These are phyloP conservation scores for Kwoniella newhampshirensis DNA, from an alignment of 768 basidiomycete genomes.

Conservation along the genomic window DNA sequence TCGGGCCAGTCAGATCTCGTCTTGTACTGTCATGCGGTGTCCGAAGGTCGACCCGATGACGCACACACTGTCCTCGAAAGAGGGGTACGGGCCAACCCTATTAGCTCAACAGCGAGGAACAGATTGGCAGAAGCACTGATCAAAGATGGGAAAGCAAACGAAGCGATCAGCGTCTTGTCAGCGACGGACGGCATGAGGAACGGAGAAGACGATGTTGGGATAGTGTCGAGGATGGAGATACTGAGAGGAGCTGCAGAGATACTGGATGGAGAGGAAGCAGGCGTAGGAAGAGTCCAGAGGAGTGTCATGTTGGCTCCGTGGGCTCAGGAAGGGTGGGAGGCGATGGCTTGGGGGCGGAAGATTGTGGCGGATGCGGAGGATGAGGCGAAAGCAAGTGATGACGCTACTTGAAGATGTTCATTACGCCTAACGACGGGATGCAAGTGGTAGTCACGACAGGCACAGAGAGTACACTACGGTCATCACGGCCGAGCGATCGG, in stretches of 20 bases:
- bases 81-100: slow-evolving; percentile 15
- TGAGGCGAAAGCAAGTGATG: background rate
- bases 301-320: slow-evolving; percentile 42
- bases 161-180: slow-evolving; percentile 17
- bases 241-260: slow-evolving; percentile 25
- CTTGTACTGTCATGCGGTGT: slow-evolving; percentile 67
- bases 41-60: slow-evolving; percentile 16
- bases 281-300: slow-evolving; percentile 31
- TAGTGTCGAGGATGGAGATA: slow-evolving; percentile 8
- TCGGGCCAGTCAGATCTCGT: slow-evolving; percentile 69
- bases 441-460: too few species aligned
- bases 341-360: slow-evolving; percentile 30
- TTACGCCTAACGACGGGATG: too few species aligned
- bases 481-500: too few species aligned
- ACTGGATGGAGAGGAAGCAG: slow-evolving; percentile 27
- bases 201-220: slow-evolving; percentile 6
- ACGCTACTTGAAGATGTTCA: too few species aligned
- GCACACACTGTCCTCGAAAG: slow-evolving; percentile 24
- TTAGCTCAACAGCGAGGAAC: slow-evolving; percentile 18
- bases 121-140: slow-evolving; percentile 32
- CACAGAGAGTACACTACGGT: too few species aligned
- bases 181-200: background rate
- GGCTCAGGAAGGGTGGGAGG: slow-evolving; percentile 35
- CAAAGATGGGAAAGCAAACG: slow-evolving; percentile 16
- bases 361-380: slow-evolving; percentile 18